Base-by-base conservation (phyloP, 148 eudicot species). In the Spergularia bocconei region DNA sequence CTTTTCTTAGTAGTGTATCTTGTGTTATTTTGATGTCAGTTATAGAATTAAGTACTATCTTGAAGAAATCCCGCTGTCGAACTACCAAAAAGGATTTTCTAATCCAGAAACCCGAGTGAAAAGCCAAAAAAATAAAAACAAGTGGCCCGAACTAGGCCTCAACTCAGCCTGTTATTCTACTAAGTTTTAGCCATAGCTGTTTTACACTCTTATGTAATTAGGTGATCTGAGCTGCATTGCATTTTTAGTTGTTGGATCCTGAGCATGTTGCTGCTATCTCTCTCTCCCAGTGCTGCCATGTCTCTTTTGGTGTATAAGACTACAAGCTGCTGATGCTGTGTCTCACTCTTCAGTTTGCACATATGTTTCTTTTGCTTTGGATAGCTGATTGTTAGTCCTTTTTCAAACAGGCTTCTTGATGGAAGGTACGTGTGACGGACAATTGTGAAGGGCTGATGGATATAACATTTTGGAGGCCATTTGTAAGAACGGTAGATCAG, bases 371-470 rank as follows among this genome's bases (percentile, higher is more conserved):
- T 61, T 0, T 12, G 6, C 15, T 33, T 41, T 29, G 8, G 1
- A 11, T 63, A 59, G 66, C 77, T 79, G 23, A 74, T 61, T 39
- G 47, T 33, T 54, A 64, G 2, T 8, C 56, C 15, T 38, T n/a
- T 6, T 60, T 4, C 12, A 7, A 57, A 23, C 73, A 77, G 80
- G 83, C 64, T 59, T 67, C 64, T 59, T 67, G 59, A 48, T 39
- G 65, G 80, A 71, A 66, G 77, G 63, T 51, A 64, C 10, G 73
- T 66, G 36, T 59, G 71, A 55, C 56, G 62, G 54, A 53, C 44
- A 74, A n/a, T 63, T 70, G 70, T 56, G 75, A 41, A 41, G 73
- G 59, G 77, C 74, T 58, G 77, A 67, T 81, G 79, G 44, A 77
- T 58, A 76, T 76, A 80, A 63, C 73, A 39, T 65, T 64, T 76